A percentile compares a stretch with the other conserved stretches of the same genome.
Conservation (phyloP, 306 rosid genomes). For the Pyrus pyrifolia region DNA sequence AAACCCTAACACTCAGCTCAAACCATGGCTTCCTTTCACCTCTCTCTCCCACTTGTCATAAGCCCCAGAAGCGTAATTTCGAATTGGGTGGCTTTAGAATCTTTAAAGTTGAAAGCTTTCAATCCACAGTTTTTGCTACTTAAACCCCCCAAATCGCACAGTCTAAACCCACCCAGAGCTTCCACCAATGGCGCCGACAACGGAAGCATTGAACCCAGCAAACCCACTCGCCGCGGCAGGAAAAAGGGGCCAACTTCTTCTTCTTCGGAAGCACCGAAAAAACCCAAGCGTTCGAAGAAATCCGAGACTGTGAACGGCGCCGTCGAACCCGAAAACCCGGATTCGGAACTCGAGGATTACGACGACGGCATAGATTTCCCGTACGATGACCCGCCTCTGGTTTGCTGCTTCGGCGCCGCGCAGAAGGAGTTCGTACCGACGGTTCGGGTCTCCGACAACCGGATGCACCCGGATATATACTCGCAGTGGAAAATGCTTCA, state of each 20-base stretch:
- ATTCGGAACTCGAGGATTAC: conserved; percentile 34
- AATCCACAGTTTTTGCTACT: not conserved
- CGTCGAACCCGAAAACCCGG: conserved; percentile 6
- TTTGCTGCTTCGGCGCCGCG: conserved; percentile 86
- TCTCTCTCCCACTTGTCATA: conserved; percentile 2
- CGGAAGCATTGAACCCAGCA: conserved; percentile 35
- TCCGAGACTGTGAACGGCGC: conserved; percentile 28
- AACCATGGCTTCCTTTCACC: conserved; percentile 48
- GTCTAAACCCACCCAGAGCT: conserved; percentile 27
- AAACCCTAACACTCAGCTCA: conserved; percentile 38
- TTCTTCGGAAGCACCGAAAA: conserved; percentile 12
- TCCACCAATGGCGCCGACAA: conserved; percentile 31
- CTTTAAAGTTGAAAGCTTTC: conserved; percentile 3
- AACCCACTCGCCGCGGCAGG: conserved; percentile 54
- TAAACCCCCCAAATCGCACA: not conserved
- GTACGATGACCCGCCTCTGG: conserved; percentile 62
- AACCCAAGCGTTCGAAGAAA: conserved; percentile 33
- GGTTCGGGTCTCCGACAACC: conserved; percentile 65
- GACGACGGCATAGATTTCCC: conserved; percentile 63
- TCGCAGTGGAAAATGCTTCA: conserved; percentile 94
- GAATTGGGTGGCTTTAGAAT: not conserved
- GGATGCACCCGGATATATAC: conserved; percentile 75
- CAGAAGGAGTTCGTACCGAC: conserved; percentile 77
- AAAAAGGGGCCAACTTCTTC: conserved; percentile 37
- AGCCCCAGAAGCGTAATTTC: not conserved